Conservation (phyloP, 495 filamentous ascomycete genomes). For the Oleoguttula mirabilis region DNA sequence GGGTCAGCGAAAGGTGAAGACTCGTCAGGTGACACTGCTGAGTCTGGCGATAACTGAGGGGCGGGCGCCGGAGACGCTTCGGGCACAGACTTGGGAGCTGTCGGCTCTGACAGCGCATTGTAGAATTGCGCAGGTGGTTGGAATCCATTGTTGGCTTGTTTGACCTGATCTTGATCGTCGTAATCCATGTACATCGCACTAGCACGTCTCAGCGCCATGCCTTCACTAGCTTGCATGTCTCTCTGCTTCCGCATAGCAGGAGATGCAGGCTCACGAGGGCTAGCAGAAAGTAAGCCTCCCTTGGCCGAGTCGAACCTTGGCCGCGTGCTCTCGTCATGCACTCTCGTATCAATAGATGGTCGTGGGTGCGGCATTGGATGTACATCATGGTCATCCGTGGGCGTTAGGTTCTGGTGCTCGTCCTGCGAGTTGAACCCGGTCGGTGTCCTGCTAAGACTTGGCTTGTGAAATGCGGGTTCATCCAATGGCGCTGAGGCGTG, state of each 20-base stretch:
- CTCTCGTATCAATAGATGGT: background rate
- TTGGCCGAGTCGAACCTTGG: background rate
- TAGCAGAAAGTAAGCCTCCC: background rate
- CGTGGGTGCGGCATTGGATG: background rate
- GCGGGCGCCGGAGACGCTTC: background rate
- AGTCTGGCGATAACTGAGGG: constrained; percentile 3
- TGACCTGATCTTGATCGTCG: background rate
- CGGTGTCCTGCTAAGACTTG: constrained; percentile 8
- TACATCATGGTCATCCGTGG: background rate
- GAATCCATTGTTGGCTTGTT: background rate
- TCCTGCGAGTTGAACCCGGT: constrained; percentile 6
- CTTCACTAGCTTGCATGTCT: constrained; percentile 10
- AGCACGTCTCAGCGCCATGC: constrained; percentile 8
- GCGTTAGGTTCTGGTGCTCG: background rate
- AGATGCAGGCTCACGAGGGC: background rate
- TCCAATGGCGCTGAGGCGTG: constrained; percentile 1
- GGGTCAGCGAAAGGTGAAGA: constrained; percentile 18
- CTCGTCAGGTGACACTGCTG: constrained; percentile 7
- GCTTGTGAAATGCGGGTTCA: background rate
- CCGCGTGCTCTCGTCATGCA: background rate
- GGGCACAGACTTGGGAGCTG: constrained; percentile 2
- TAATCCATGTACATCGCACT: constrained; percentile 8
- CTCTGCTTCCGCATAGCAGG: background rate
- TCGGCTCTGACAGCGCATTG: background rate
- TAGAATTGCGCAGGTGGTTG: constrained; percentile 6